Conservation (phyloP, 495 filamentous ascomycete genomes). For the Glutinoglossum americanum region DNA sequence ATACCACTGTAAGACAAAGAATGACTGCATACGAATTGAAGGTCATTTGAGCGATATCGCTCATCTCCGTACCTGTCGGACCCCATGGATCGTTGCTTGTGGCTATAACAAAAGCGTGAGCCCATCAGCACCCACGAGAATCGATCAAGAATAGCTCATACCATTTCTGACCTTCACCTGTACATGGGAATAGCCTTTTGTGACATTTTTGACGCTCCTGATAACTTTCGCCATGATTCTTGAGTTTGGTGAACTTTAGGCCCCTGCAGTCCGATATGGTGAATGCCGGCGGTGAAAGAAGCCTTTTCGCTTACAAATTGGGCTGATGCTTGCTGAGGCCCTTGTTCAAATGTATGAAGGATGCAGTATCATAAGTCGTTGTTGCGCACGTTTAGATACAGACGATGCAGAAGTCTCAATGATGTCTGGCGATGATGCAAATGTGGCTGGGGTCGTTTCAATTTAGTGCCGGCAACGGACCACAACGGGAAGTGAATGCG, state of each 20-base stretch:
- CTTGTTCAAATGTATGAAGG: background rate
- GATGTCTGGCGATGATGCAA: background rate
- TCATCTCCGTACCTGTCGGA: slow-evolving; percentile 95
- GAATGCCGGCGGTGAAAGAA: background rate
- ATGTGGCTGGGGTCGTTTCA: background rate
- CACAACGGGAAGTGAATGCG: background rate
- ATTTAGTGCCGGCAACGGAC: background rate
- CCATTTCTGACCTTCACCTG: slow-evolving; percentile 99
- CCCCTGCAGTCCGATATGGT: background rate
- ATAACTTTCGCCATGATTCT: slow-evolving; percentile 80
- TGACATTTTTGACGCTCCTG: slow-evolving; percentile 97
- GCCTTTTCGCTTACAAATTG: background rate
- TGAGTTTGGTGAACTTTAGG: background rate
- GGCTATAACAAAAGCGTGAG: slow-evolving; percentile 29
- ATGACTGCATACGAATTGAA: slow-evolving; percentile 61
- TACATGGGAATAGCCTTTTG: slow-evolving; percentile 91
- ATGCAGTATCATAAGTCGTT: background rate
- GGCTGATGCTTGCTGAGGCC: background rate
- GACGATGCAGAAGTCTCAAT: background rate
- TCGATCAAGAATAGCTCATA: slow-evolving; percentile 24
- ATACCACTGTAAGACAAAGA: background rate
- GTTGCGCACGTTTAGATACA: background rate
- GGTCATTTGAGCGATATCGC: slow-evolving; percentile 91
- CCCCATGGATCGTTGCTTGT: slow-evolving; percentile 99
- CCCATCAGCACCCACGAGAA: background rate